These are phyloP conservation scores for Penicillium silybi DNA, from an alignment of 495 filamentous ascomycete genomes.

Conservation along the genomic window DNA sequence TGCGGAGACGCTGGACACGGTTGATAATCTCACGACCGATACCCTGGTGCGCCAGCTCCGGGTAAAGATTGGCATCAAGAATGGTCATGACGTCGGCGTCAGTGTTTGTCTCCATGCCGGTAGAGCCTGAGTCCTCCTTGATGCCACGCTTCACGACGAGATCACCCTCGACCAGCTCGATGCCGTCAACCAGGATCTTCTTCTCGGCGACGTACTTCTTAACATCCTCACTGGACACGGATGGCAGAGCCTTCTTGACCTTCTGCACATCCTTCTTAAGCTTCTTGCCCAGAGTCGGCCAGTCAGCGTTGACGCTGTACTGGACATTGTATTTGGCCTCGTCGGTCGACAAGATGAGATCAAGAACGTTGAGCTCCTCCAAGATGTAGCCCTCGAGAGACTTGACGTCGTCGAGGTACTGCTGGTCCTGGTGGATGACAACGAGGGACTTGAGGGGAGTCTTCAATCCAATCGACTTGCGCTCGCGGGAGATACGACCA, in stretches of 20 bases:
- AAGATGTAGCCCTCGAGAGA: conserved; percentile 80
- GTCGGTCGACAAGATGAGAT: conserved; percentile 80
- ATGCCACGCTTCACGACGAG: conserved; percentile 78
- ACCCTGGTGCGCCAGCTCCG: conserved; percentile 71
- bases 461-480: conserved; percentile 79
- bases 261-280: conserved; percentile 87
- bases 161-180: conserved; percentile 74
- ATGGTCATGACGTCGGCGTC: conserved; percentile 80
- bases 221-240: conserved; percentile 73
- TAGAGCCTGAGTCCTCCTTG: conserved; percentile 60
- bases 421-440: conserved; percentile 78
- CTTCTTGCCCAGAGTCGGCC: conserved; percentile 93
- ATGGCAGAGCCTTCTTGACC: conserved; percentile 86
- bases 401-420: conserved; percentile 81
- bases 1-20: conserved; percentile 73
- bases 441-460: conserved; percentile 85
- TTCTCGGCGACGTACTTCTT: conserved; percentile 65
- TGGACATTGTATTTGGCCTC: conserved; percentile 89
- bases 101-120: conserved; percentile 76
- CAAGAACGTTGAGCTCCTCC: conserved; percentile 85
- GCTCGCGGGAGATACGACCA: conserved; percentile 78
- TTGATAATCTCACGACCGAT: conserved; percentile 80
- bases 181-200: conserved; percentile 77
- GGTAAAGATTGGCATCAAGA: conserved; percentile 69
- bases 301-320: conserved; percentile 84